A percentile compares a stretch with the other conserved stretches of the same genome.
Conservation (phyloP, 106 monocot genomes). For the Dioscorea zingiberensis region DNA sequence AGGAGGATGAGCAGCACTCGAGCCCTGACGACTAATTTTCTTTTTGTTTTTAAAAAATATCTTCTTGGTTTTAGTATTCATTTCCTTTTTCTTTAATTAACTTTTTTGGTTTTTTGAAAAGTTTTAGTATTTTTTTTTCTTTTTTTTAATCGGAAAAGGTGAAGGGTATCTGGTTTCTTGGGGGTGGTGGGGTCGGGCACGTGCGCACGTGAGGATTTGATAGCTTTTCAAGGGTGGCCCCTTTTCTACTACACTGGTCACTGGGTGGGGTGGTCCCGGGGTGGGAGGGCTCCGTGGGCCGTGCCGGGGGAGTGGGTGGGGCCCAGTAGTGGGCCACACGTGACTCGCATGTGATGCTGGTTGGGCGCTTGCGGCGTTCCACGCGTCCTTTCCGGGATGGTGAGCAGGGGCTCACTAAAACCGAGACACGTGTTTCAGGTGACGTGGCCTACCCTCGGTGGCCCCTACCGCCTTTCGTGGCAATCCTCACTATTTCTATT, state of each 20-base stretch:
- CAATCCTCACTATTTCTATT: no score
- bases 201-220: neutral
- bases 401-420: no score
- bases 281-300: neutral
- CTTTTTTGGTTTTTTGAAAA: neutral
- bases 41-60: neutral
- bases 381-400: no score
- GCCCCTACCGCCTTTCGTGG: no score
- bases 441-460: no score
- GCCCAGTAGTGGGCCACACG: neutral
- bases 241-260: no score
- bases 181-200: neutral
- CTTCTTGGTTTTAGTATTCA: neutral
- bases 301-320: neutral
- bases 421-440: no score
- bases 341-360: neutral
- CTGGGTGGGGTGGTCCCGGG: neutral
- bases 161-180: neutral
- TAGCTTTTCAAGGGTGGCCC: no score
- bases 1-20: neutral
- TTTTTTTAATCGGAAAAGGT: no score
- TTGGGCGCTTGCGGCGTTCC: neutral
- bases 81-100: neutral
- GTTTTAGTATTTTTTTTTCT: no score
- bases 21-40: neutral